These are phyloP conservation scores for Fusarium foetens DNA, from an alignment of 2,329 filamentous ascomycete species.

Conservation along the genomic window DNA sequence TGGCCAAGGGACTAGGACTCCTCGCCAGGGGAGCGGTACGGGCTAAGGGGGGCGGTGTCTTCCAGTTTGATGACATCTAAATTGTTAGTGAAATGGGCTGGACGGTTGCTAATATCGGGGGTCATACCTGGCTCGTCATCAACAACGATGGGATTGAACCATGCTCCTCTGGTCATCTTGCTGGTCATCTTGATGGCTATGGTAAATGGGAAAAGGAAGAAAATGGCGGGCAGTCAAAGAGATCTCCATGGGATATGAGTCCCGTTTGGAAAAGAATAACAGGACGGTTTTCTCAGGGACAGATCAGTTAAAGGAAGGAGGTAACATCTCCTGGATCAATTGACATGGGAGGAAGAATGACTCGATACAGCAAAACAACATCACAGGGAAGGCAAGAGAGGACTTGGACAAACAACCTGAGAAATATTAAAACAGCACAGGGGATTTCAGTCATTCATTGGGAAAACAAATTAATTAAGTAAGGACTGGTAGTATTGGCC, in stretches of 20 bases:
- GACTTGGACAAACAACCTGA: background rate
- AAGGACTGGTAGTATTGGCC: too few species aligned
- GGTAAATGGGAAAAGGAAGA: background rate
- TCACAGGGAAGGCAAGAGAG: background rate
- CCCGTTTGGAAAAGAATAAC: background rate
- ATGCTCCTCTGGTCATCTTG: background rate
- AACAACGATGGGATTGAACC: background rate
- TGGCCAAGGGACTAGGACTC: too few species aligned
- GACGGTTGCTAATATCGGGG: background rate
- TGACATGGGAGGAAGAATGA: too few species aligned
- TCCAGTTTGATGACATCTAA: fast-evolving
- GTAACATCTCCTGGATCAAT: too few species aligned
- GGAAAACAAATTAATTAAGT: too few species aligned
- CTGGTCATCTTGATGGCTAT: background rate
- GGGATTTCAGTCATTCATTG: background rate
- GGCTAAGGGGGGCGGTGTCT: too few species aligned
- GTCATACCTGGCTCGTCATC: background rate
- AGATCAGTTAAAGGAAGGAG: too few species aligned
- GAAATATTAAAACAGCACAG: background rate
- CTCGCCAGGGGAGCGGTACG: too few species aligned
- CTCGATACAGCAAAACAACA: too few species aligned
- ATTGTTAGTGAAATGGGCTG: background rate
- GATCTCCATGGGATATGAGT: background rate
- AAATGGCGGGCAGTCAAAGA: too few species aligned
- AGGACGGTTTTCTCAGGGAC: too few species aligned